Percentiles rank a stretch among this genome's conserved stretches.
Conservation (phyloP, 768 basidiomycete species). For the Kwoniella europaea region DNA sequence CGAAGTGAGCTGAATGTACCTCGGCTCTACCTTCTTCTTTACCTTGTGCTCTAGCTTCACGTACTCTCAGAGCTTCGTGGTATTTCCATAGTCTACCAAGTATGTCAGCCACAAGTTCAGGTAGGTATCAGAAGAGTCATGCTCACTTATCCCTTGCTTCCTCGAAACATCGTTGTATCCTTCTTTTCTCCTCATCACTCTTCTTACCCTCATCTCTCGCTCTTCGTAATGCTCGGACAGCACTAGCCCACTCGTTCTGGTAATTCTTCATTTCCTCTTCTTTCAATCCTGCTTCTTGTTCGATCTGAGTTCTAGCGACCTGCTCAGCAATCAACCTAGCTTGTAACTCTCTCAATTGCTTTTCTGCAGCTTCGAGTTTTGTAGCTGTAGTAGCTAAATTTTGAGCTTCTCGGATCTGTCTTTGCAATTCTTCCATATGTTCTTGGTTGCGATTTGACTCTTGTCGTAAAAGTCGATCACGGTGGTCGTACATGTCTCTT, state of each 20-base stretch:
- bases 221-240: constrained; percentile 51
- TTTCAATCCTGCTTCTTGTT: constrained; percentile 32
- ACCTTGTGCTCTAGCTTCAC: constrained; percentile 53
- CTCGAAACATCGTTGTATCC: constrained; percentile 49
- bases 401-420: constrained; percentile 30
- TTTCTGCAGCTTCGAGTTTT: constrained; percentile 45
- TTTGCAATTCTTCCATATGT: constrained; percentile 19
- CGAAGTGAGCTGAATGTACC: constrained; percentile 28
- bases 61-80: constrained; percentile 49
- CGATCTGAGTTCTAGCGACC: constrained; percentile 50
- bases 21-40: constrained; percentile 55
- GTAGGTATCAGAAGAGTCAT: background rate
- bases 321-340: constrained; percentile 55
- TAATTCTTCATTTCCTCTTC: constrained; percentile 49
- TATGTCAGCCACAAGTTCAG: background rate
- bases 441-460: constrained; percentile 25
- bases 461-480: constrained; percentile 37
- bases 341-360: constrained; percentile 53
- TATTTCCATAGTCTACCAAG: constrained; percentile 47
- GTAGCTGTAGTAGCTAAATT: constrained; percentile 39
- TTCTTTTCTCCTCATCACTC: constrained; percentile 54
- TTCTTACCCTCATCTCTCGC: constrained; percentile 55
- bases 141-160: constrained; percentile 54
- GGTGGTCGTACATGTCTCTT: constrained; percentile 47
- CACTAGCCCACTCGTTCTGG: constrained; percentile 51